phyloP scores from a whole-genome alignment of 2,329 filamentous ascomycete genomes.

The Tolypocladium ovalisporum region DNA sequence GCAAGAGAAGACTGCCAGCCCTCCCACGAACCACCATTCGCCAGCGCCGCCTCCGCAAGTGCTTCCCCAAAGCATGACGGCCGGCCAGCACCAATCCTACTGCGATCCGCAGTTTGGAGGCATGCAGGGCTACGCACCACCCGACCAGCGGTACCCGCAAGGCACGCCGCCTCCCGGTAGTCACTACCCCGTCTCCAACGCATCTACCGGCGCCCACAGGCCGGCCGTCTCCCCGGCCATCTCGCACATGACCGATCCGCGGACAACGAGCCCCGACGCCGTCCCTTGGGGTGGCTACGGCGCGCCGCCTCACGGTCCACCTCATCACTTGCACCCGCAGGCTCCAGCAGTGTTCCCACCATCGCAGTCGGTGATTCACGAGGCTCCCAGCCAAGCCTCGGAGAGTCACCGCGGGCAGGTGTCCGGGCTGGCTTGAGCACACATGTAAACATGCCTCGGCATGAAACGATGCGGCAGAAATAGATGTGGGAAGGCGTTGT shows the following conservation, averaged over 20 bases:
- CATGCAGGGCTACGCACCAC: conserved; percentile 10
- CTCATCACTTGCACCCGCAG: no score
- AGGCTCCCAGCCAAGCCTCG: conserved; percentile 23
- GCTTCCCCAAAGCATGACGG: background rate
- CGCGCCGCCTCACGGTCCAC: conserved; percentile 8
- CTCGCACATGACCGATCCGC: conserved; percentile 9
- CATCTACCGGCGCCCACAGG: no score
- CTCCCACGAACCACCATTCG: background rate
- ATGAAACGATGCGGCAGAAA: background rate
- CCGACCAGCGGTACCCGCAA: conserved; percentile 10
- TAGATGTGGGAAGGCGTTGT: background rate
- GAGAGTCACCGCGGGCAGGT: conserved; percentile 27
- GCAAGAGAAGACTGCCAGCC: conserved; percentile 1
- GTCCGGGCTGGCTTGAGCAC: conserved; percentile 23
- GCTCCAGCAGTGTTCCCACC: conserved; percentile 9
- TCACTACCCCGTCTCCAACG: conserved; percentile 6
- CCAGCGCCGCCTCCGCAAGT: conserved; percentile 1
- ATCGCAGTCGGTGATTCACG: conserved; percentile 20
- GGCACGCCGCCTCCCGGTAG: conserved; percentile 3
- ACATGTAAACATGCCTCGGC: background rate
- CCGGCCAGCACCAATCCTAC: conserved; percentile 6
- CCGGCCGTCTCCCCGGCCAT: background rate
- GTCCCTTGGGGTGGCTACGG: conserved; percentile 7
- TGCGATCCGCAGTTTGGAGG: conserved; percentile 16
- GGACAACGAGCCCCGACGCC: conserved; percentile 10